Evolutionary conservation across 1,139 yeast genomes (phyloP).

Genomic region (Schizosaccharomyces versatilis): DNA sequence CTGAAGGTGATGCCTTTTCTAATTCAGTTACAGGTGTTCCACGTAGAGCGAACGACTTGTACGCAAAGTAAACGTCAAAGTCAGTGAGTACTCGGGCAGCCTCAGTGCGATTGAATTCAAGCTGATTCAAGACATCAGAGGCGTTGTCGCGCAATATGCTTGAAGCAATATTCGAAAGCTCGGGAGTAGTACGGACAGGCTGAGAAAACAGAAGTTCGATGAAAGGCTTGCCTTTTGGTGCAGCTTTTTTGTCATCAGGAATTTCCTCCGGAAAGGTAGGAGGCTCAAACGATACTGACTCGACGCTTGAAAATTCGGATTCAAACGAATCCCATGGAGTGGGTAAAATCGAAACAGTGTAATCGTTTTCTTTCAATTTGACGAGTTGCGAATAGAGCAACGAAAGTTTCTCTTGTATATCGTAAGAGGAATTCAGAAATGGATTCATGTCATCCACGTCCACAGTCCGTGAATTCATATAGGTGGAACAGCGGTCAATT

Average conservation of each 20-base stretch:
- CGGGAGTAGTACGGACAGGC: conserved; percentile 36
- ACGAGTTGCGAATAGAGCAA: not conserved
- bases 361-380: not conserved
- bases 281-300: not conserved
- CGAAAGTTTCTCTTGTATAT: not conserved
- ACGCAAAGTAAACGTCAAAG: conserved; percentile 50
- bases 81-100: conserved; percentile 67
- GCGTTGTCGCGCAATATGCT: conserved; percentile 54
- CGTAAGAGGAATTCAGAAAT: not conserved
- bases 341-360: not conserved
- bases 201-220: not conserved
- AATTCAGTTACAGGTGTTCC: conserved; percentile 66
- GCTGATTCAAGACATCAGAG: conserved; percentile 48
- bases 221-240: not conserved
- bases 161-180: conserved; percentile 34
- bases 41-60: conserved; percentile 55
- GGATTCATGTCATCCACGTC: not conserved
- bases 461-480: not conserved
- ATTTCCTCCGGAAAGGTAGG: too few relatives aligned
- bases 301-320: not conserved
- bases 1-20: conserved; percentile 19
- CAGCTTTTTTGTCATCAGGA: not conserved
- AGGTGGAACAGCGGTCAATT: not conserved
- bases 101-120: conserved; percentile 76
- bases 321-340: not conserved